phyloP scores from a whole-genome alignment of 2,329 filamentous ascomycete genomes.

The Huntiella bhutanensis region DNA sequence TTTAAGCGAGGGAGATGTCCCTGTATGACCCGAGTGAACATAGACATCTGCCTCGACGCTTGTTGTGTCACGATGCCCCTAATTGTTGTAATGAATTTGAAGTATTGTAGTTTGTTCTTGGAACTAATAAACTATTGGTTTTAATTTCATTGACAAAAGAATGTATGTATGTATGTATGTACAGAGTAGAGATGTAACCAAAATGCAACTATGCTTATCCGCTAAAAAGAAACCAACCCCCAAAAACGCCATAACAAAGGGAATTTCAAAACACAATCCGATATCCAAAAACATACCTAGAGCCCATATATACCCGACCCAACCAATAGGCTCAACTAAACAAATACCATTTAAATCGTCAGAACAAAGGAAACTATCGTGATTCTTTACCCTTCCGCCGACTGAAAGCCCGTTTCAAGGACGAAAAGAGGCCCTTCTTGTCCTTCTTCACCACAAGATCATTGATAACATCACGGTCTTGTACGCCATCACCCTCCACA shows the following conservation, averaged over 20 bases:
- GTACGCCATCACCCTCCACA: background rate
- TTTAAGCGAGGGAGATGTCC: too few relatives aligned
- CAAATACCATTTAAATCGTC: background rate
- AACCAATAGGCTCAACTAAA: background rate
- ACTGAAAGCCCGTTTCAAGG: conserved; percentile 11
- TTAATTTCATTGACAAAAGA: too few relatives aligned
- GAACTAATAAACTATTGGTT: too few relatives aligned
- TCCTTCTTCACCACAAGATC: background rate
- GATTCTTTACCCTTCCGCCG: conserved; percentile 2
- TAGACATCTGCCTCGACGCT: too few relatives aligned
- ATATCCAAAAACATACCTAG: background rate
- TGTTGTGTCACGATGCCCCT: too few relatives aligned
- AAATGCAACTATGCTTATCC: conserved; percentile 1
- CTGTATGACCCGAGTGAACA: too few relatives aligned
- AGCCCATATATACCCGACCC: background rate
- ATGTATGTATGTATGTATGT: too few relatives aligned
- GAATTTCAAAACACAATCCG: background rate
- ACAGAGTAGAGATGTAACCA: background rate
- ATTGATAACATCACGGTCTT: background rate
- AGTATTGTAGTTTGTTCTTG: too few relatives aligned
- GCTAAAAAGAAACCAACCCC: background rate
- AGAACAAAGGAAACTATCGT: background rate
- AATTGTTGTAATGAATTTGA: too few relatives aligned
- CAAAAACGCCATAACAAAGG: background rate
- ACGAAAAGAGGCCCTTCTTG: conserved; percentile 11